Evolutionary conservation across 2,329 filamentous ascomycete genomes (phyloP), one percentile per base, ranked within the genome.

Genomic region (Bimuria novae-zelandiae): DNA sequence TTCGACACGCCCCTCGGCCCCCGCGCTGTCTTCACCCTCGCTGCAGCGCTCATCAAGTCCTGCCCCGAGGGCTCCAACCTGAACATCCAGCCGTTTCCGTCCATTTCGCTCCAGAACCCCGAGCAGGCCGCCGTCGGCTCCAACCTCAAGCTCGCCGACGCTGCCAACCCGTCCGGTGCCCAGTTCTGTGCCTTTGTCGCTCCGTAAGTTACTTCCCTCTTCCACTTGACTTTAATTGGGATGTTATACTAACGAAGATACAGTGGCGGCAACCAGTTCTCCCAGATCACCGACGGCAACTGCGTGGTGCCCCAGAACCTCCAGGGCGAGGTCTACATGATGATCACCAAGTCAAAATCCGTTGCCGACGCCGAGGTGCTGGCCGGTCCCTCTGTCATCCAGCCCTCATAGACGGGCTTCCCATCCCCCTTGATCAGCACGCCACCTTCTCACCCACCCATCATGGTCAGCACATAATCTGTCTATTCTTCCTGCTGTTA

Each of bases 1-100:
- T 89, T 91, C 66, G 88, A 90, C 70, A 86, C 85, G 0, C 80
- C 88, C 1, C 84, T 92, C 11, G 82, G 83, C 25, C 84, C 87
- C 59, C 81, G 83, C 60, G 83, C 85, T 58, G 84, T 90, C 72
- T 90, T 90, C 79, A 87, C 87, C 32, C 82, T 92, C 49, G 88
- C 88, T 37, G 84, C 87, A 1, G 82, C 83, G 39, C 91, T 91
- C 79, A 90, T 92, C 77, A 71, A 75, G 51, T 84, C 83, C 25
- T 92, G 88, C 77, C 89, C 88, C 14, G 73, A 80, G 23, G 85
- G 70, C 49, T 84, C 82, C 67, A 85, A 86, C 75, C 77, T 88
- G 43, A 79, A 81, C 67, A 78, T 90, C 69, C 81, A 79, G 53
- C 77, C 86, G 57, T 83, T 90, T 84, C 84, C 87, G 46, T 61